A percentile compares a stretch with the other conserved stretches of the same genome.
phyloP scores from a whole-genome alignment of 495 filamentous ascomycete species.

The Xylaria flabelliformis region DNA sequence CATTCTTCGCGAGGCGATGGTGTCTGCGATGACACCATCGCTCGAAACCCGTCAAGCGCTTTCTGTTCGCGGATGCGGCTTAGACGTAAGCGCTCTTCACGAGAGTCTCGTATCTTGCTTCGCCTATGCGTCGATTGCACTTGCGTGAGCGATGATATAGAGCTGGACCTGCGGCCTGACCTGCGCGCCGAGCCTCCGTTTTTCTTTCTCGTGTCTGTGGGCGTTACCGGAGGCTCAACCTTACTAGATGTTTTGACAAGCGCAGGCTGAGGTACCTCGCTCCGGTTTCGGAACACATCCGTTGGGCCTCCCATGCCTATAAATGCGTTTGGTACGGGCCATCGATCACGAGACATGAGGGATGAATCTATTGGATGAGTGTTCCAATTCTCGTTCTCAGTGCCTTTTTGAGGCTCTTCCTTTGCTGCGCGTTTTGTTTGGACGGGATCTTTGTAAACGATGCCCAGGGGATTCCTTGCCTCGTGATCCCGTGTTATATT shows the following conservation, averaged over 20 bases:
- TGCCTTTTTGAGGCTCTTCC: background rate
- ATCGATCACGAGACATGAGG: conserved; percentile 33
- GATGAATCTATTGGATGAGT: conserved; percentile 23
- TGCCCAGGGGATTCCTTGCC: conserved; percentile 40
- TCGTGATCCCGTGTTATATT: conserved; percentile 34
- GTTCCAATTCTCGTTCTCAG: conserved; percentile 34
- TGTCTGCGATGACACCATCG: conserved; percentile 19
- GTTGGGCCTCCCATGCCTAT: conserved; percentile 32
- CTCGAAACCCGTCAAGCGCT: conserved; percentile 19
- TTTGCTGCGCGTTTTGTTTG: conserved; percentile 13
- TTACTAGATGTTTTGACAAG: conserved; percentile 3
- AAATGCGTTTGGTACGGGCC: conserved; percentile 30
- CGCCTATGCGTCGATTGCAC: conserved; percentile 30
- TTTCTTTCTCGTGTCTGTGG: conserved; percentile 21
- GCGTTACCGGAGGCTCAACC: conserved; percentile 13
- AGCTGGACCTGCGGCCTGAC: conserved; percentile 23
- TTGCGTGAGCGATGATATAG: conserved; percentile 19
- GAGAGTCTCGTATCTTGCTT: conserved; percentile 24
- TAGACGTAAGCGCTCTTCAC: conserved; percentile 28
- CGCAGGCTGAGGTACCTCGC: conserved; percentile 29
- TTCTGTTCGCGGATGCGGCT: conserved; percentile 25
- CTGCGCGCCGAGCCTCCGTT: conserved; percentile 20
- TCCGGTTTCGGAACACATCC: conserved; percentile 26
- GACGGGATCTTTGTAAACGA: conserved; percentile 43
- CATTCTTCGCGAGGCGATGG: conserved; percentile 28